phyloP scores from a whole-genome alignment of 2,329 filamentous ascomycete genomes.

The Cercospora beticola region DNA sequence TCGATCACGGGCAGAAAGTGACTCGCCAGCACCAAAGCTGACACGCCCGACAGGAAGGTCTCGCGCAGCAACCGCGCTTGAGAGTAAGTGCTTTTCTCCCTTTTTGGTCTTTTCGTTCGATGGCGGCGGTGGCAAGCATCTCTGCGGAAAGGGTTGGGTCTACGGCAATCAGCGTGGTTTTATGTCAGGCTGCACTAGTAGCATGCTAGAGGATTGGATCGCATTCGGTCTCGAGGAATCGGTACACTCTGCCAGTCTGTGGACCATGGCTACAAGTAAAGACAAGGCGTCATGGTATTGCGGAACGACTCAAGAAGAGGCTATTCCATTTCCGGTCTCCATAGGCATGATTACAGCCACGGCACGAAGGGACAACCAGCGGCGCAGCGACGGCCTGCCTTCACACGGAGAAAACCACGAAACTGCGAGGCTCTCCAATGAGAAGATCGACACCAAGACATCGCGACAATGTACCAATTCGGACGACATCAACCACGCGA shows the following conservation, averaged over 20 bases:
- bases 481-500: background rate
- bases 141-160: background rate
- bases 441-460: background rate
- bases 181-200: background rate
- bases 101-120: background rate
- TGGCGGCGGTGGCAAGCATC: background rate
- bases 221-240: background rate
- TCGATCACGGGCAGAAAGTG: background rate
- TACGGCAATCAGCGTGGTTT: background rate
- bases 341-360: background rate
- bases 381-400: background rate
- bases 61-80: slow-evolving; percentile 1
- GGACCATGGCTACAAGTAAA: background rate
- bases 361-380: background rate
- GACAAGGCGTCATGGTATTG: background rate
- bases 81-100: slow-evolving; percentile 1
- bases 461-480: background rate
- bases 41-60: background rate
- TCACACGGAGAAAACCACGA: background rate
- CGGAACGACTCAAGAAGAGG: background rate
- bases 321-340: background rate
- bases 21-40: slow-evolving; percentile 2
- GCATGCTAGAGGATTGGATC: background rate
- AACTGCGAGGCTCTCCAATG: background rate
- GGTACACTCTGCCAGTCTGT: background rate